A percentile compares a stretch with the other conserved stretches of the same genome.
Conservation (phyloP, 331 rosid genomes). For the Phaseolus coccineus region DNA sequence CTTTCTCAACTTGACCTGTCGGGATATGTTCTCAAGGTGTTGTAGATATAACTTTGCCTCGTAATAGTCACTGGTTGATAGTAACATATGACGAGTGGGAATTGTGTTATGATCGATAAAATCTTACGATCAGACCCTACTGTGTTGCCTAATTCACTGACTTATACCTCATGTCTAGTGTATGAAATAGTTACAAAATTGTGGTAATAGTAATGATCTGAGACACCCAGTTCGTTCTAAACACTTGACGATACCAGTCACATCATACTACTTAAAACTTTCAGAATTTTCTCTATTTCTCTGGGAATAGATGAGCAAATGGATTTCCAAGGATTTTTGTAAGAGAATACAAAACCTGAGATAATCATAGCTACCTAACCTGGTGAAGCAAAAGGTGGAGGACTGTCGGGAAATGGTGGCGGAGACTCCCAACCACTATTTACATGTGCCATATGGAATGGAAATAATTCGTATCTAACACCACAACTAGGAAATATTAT, state of each 20-base stretch:
- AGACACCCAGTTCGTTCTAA: not conserved
- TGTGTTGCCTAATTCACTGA: not conserved
- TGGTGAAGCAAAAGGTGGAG: slow-evolving; percentile 36
- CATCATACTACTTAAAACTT: not conserved
- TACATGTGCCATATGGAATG: slow-evolving; percentile 18
- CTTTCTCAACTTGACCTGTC: not conserved
- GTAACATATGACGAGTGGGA: not conserved
- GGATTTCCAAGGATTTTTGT: not conserved
- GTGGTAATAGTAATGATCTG: not conserved
- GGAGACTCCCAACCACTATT: not conserved
- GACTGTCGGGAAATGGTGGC: not conserved
- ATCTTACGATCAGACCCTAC: not conserved
- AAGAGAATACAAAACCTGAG: not conserved
- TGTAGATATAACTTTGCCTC: not conserved
- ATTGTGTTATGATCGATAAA: not conserved
- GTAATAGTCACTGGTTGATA: not conserved
- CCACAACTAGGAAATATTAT: slow-evolving; percentile 56
- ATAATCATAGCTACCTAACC: slow-evolving; percentile 35
- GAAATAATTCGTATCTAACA: slow-evolving; percentile 54
- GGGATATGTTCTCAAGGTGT: not conserved
- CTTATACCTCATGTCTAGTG: not conserved
- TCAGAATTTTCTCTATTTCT: not conserved
- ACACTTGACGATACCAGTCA: not conserved
- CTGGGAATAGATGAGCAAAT: not conserved
- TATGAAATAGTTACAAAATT: not conserved